These are phyloP conservation scores for Stipa capillata DNA, from an alignment of 176 grass and related monocot genomes.

Conservation along the genomic window DNA sequence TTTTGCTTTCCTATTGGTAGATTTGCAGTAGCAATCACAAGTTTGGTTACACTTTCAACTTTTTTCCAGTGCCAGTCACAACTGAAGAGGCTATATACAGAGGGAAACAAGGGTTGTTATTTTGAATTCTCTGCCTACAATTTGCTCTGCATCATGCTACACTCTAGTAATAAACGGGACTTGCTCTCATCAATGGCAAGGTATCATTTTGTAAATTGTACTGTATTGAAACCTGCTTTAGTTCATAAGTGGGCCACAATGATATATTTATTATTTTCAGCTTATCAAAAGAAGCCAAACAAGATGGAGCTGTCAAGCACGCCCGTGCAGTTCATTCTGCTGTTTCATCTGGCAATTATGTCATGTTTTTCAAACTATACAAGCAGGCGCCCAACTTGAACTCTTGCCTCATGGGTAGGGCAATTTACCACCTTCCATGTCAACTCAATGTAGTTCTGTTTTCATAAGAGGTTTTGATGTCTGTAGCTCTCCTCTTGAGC, in stretches of 20 bases:
- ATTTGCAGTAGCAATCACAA: not conserved
- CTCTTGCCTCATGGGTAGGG: slow-evolving; percentile 82
- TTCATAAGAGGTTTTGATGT: slow-evolving; percentile 6
- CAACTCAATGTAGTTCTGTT: slow-evolving; percentile 7
- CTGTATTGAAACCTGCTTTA: not conserved
- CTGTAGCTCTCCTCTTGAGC: slow-evolving; percentile 16
- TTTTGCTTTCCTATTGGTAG: not conserved
- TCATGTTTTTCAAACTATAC: slow-evolving; percentile 88
- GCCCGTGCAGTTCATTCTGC: slow-evolving; percentile 78
- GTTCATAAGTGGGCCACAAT: not conserved
- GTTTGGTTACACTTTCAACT: not conserved
- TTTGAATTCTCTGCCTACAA: slow-evolving; percentile 91
- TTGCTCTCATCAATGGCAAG: slow-evolving; percentile 84
- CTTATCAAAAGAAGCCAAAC: slow-evolving; percentile 70
- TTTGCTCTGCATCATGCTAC: slow-evolving; percentile 75
- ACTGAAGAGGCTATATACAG: slow-evolving; percentile 81
- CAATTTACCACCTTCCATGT: not conserved
- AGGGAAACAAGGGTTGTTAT: slow-evolving; percentile 70
- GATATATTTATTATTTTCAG: slow-evolving; percentile 44
- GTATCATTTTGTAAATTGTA: slow-evolving; percentile 29
- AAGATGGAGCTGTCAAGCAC: slow-evolving; percentile 83
- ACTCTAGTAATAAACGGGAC: slow-evolving; percentile 84
- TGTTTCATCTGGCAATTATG: slow-evolving; percentile 89
- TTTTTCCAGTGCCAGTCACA: slow-evolving; percentile 86
- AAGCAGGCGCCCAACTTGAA: slow-evolving; percentile 83